A percentile compares a stretch with the other conserved stretches of the same genome.
Evolutionary conservation across 1,139 yeast genomes (phyloP).

Genomic region (Kurtzmaniella quercitrusa): DNA sequence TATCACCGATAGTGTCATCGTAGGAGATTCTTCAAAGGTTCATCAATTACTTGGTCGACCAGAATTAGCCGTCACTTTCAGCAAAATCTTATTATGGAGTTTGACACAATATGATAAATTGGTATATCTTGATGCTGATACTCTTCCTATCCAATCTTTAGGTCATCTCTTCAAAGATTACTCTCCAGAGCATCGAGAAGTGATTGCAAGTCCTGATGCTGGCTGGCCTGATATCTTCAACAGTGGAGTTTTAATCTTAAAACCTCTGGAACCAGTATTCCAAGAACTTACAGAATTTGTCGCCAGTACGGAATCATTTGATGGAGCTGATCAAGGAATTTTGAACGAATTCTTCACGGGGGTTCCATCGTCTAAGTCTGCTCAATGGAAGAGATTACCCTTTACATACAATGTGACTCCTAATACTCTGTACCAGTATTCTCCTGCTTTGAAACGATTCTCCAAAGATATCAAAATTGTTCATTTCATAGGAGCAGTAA

Average conservation of each 20-base stretch:
- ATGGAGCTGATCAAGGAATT: constrained; percentile 34
- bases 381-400: constrained; percentile 24
- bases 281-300: constrained; percentile 15
- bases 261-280: constrained; percentile 18
- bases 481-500: constrained; percentile 25
- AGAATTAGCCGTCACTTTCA: constrained; percentile 25
- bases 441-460: constrained; percentile 28
- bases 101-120: constrained; percentile 20
- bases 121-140: constrained; percentile 28
- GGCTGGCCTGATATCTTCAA: constrained; percentile 39
- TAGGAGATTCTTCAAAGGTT: constrained; percentile 18
- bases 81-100: constrained; percentile 27
- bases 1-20: constrained; percentile 17
- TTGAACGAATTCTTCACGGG: constrained; percentile 24
- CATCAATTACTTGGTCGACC: constrained; percentile 19
- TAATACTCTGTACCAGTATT: constrained; percentile 26
- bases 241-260: constrained; percentile 27
- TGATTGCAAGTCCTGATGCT: constrained; percentile 29
- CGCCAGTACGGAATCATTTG: constrained; percentile 16
- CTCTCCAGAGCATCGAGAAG: constrained; percentile 10
- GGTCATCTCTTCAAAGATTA: constrained; percentile 21
- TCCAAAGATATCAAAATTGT: constrained; percentile 23
- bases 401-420: constrained; percentile 31
- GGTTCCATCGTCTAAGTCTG: constrained; percentile 8
- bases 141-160: constrained; percentile 22